Conservation (phyloP, 768 basidiomycete genomes). For the Crucibulum laeve region DNA sequence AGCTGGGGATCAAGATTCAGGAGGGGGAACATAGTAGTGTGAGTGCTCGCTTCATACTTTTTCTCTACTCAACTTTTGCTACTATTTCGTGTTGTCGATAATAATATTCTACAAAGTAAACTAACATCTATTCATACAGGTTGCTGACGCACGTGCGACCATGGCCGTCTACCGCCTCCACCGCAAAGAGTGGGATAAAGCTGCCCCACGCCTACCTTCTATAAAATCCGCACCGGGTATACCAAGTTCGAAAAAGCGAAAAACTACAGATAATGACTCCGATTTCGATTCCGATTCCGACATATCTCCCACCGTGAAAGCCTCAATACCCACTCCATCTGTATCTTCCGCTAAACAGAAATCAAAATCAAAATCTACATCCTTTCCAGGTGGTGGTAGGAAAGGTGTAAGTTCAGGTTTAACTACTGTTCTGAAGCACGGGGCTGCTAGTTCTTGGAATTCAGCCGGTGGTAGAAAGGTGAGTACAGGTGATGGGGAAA, state of each 20-base stretch:
- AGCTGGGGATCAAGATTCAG: slow-evolving; percentile 79
- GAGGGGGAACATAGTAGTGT: slow-evolving; percentile 89
- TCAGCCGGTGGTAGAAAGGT: too few relatives aligned
- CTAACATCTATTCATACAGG: too few relatives aligned
- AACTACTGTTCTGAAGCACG: slow-evolving; percentile 48
- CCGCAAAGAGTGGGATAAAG: slow-evolving; percentile 79
- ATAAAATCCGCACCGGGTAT: slow-evolving; percentile 9
- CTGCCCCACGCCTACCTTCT: slow-evolving; percentile 4
- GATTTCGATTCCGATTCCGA: neutral
- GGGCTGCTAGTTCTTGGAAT: too few relatives aligned
- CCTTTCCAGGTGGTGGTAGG: slow-evolving; percentile 47
- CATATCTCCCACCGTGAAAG: neutral
- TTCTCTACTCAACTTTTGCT: neutral
- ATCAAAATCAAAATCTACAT: slow-evolving; percentile 1
- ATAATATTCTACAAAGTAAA: neutral
- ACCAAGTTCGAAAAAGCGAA: slow-evolving; percentile 13
- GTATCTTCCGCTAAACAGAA: slow-evolving; percentile 1
- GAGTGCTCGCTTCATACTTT: slow-evolving; percentile 27
- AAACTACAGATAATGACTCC: slow-evolving; percentile 10
- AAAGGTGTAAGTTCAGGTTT: slow-evolving; percentile 65
- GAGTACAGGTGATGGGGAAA: too few relatives aligned
- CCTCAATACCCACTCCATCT: neutral
- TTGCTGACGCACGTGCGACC: slow-evolving; percentile 89
- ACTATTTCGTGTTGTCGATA: neutral
- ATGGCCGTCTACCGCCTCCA: slow-evolving; percentile 91